Base-by-base conservation (phyloP, 306 rosid species). In the Vachellia collinsii region DNA sequence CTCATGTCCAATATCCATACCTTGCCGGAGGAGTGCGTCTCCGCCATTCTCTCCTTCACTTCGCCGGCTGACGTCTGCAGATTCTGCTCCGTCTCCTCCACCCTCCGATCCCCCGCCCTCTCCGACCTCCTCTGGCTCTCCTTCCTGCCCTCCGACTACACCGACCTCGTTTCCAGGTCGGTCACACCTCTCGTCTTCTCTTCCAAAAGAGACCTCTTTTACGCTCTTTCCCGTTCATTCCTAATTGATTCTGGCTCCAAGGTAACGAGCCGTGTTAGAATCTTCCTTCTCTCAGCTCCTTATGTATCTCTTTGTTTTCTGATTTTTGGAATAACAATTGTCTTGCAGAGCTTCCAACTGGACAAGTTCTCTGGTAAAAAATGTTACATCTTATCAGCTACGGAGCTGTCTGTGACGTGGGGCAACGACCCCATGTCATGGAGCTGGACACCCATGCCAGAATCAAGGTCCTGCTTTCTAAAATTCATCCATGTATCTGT, bases 11-110 rank as follows among this genome's bases (percentile, higher is more conserved):
- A 63, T 43, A 54, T 85, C 5, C 82, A 82, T 23, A 76, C 72
- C 11, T 77, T 92, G 79, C 92, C 97, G 2, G 82, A 80, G 41
- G 97, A 84, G 19, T 89, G 92, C 72, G 84, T 92, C 22, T 85
- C 82, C 0, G n/a, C 79, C 14, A 88, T 92, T 76, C 72, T 89
- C 3, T 88, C 91, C 0, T 54, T n/a, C 10, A 82, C 92, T 20
- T 82, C 91, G 39, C 97, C 97, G 8, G n/a, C 61, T 0, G 91
- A 85, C 11, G 86, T 83, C 29, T 85, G 88, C 70, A 62, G 62
- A 63, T 74, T 79, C 51, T 88, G 93, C 54, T 14, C 82, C 38
- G 84, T 92, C 38, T 90, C 94, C 3, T 36, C 89, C 14, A 13
- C 74, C 16, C 86, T 92, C 58, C 79, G 79, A 0, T 83, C 90